Evolutionary conservation across 495 filamentous ascomycete genomes (phyloP).

Genomic region (Penicillium arizonense): DNA sequence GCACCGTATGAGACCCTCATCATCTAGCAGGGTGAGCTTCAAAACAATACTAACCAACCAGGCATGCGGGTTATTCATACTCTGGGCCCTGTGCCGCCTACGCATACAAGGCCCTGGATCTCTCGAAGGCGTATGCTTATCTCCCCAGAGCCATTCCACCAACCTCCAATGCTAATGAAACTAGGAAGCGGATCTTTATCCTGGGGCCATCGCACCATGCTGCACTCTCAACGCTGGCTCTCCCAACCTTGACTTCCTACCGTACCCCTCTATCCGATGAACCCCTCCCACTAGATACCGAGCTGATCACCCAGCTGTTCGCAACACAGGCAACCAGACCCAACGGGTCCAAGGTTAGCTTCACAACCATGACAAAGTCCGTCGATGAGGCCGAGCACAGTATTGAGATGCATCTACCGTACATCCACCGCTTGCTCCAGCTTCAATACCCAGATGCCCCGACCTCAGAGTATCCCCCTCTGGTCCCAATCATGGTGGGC

Average conservation of each 20-base stretch:
- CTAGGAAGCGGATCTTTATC: constrained; percentile 85
- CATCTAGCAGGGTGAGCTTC: not conserved
- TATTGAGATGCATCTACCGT: constrained; percentile 95
- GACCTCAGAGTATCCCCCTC: constrained; percentile 58
- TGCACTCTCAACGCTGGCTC: constrained; percentile 72
- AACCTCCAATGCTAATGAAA: constrained; percentile 4
- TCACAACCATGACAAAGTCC: constrained; percentile 68
- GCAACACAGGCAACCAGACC: constrained; percentile 39
- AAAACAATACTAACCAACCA: constrained; percentile 33
- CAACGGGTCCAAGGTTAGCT: constrained; percentile 44
- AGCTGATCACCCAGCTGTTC: constrained; percentile 61
- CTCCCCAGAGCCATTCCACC: not conserved
- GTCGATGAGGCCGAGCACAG: constrained; percentile 90
- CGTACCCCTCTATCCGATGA: constrained; percentile 83
- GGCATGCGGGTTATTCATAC: constrained; percentile 95
- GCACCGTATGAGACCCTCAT: constrained; percentile 66
- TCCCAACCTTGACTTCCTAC: constrained; percentile 74
- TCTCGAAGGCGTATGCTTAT: constrained; percentile 65
- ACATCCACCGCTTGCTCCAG: constrained; percentile 77
- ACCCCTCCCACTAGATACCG: constrained; percentile 66
- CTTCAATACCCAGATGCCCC: constrained; percentile 37
- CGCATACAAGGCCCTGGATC: constrained; percentile 89
- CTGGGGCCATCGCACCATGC: constrained; percentile 92
- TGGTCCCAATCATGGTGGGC: constrained; percentile 91
- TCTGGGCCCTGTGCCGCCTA: constrained; percentile 92